Evolutionary conservation across 345 rosid genomes (phyloP), one percentile per base, ranked within the genome.

Genomic region (Citrus unshiu): DNA sequence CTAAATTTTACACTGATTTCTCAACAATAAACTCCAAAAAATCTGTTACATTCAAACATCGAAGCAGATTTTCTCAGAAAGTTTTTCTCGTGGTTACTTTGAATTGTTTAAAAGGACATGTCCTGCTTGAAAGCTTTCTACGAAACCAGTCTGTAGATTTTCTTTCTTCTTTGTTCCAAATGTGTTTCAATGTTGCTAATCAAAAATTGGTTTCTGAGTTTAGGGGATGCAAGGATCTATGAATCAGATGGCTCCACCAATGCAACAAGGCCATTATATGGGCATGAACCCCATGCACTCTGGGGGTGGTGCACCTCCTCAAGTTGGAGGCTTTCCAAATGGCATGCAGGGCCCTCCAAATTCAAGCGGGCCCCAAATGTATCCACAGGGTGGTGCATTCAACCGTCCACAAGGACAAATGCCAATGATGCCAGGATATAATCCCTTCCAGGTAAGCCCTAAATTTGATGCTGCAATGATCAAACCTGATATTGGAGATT

Each of bases 211-310:
- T 37, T 39, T 69, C 68, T 40, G 56, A 68, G 56, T 80, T 40
- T 59, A 92, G 98, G 98, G 97, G 35, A 90, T 90, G 92, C 98
- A 93, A 87, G 94, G 97, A 19, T 75, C 90, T 21, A 87, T 93
- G 92, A 90, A 84, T 86, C 92, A 88, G 86, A 90, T 93, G 92
- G 89, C 82, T 81, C 90, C 94, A 68, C 91, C 89, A 21, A 73
- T 89, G 87, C 89, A 89, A 77, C 99, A 90, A 85, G 93, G 97
- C 75, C 98, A 90, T 84, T 94, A 83, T 79, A 90, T 91, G 97
- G 94, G 97, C 81, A 81, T 87, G 91, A 93, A 89, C 71, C 92
- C 88, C 12, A 83, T 89, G 87, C 94, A 87, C 76, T 83, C 91
- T n/a, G 72, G 85, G 7, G 84, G 86, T 65, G 88, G 86, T 71